phyloP scores from a whole-genome alignment of 1,284 basidiomycete genomes.

The Cutaneotrichosporon cavernicola region DNA sequence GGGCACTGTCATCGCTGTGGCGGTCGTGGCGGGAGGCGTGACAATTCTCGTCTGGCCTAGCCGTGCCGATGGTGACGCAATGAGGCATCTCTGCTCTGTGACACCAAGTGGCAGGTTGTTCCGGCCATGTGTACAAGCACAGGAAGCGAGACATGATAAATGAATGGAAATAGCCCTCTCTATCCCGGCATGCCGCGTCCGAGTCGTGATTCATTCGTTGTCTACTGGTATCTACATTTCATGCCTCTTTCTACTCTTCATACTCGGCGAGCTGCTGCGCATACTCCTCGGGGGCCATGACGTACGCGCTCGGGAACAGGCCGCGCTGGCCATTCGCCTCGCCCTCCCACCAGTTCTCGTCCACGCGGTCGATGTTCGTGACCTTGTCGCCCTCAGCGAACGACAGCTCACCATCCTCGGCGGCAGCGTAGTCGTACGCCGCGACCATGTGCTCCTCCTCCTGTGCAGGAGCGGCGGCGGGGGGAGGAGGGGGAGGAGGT shows the following conservation, averaged over 20 bases:
- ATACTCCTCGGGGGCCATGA: slow-evolving; percentile 28
- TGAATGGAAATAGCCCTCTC: too few relatives aligned
- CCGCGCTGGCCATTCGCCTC: slow-evolving; percentile 66
- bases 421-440: slow-evolving; percentile 65
- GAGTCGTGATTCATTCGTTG: background rate
- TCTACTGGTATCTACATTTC: background rate
- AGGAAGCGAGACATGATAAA: too few relatives aligned
- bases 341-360: slow-evolving; percentile 88
- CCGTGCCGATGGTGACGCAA: too few relatives aligned
- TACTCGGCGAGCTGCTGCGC: slow-evolving; percentile 15
- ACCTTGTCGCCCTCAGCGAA: slow-evolving; percentile 80
- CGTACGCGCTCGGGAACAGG: slow-evolving; percentile 66
- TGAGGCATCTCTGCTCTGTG: too few relatives aligned
- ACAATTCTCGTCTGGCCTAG: too few relatives aligned
- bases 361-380: slow-evolving; percentile 56
- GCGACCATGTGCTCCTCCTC: slow-evolving; percentile 34
- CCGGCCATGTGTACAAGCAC: too few relatives aligned
- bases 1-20: too few relatives aligned
- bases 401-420: slow-evolving; percentile 82
- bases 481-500: slow-evolving; percentile 40
- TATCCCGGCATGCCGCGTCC: too few relatives aligned
- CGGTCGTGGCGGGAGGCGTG: too few relatives aligned
- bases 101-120: too few relatives aligned
- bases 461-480: slow-evolving; percentile 17
- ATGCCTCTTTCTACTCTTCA: slow-evolving; percentile 4